Base-by-base conservation (phyloP, 768 basidiomycete genomes). In the Podaxis sp. region DNA sequence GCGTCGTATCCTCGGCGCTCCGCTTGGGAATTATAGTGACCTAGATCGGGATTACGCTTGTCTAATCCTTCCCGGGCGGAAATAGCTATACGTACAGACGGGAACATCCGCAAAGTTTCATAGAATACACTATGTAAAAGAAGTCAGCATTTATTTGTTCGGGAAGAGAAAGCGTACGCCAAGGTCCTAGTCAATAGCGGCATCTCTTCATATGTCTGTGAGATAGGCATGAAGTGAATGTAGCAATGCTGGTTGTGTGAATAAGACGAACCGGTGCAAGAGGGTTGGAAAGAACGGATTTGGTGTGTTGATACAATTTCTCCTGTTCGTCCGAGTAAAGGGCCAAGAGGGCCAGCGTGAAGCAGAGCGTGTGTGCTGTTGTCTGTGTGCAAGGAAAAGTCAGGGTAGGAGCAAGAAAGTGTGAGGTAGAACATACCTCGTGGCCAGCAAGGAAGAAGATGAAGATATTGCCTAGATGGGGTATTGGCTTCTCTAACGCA, bases 381-480 rank as follows among this genome's bases (percentile, higher is more conserved):
- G 77, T 79, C 75, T 79, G 66, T 46, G 5, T 19, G 44, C 63
- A 42, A 11, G n/a, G 22, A 19, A 24, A 7, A 19, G 28, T 36
- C 13, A 36, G 3, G 9, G 17, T 7, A 1, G 48, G 17, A 1
- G 24, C 3, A 48, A 12, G 22, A 26, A n/a, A 7, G 9, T 8
- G 24, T 2, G 30, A 60, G 36, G n/a, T 11, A 38, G 13, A 13
- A 40, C 66, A 7, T 39, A 83, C 82, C 75, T 85, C 85, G 64
- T 85, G 83, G 15, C 86, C 85, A 38, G 86, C 87, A 13, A 86
- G 67, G n/a, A 86, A 68, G 56, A 79, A 80, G 17, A 81, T 76
- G 42, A 75, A 81, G 33, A 78, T 74, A 62, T 81, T 80, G 8
- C 78, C 79, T 74, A 40, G 30, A 4, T 36, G 12, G 12, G 13